phyloP scores from a whole-genome alignment of 768 basidiomycete species.

The Termitomyces sp. region DNA sequence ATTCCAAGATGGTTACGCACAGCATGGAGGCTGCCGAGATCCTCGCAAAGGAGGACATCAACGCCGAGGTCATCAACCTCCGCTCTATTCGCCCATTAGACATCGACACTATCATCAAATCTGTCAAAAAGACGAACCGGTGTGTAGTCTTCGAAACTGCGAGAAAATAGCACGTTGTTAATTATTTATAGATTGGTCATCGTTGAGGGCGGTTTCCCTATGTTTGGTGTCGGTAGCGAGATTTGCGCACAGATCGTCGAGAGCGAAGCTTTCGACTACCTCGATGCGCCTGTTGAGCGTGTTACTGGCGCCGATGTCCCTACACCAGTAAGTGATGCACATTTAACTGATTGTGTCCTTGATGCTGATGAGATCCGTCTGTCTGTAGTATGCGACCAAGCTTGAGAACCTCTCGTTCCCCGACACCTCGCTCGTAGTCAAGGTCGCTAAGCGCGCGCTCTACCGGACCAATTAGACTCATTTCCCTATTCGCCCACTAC shows the following conservation, averaged over 20 bases:
- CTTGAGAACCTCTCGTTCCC: conserved; percentile 94
- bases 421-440: conserved; percentile 83
- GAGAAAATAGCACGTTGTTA: not conserved
- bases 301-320: conserved; percentile 97
- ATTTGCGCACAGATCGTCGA: conserved; percentile 97
- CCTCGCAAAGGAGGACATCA: conserved; percentile 94
- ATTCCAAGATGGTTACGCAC: conserved; percentile 97
- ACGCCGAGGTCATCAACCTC: conserved; percentile 97
- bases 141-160: conserved; percentile 24
- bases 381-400: conserved; percentile 75
- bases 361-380: conserved; percentile 6
- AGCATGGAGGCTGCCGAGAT: conserved; percentile 90
- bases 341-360: conserved; percentile 1
- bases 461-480: conserved; percentile 75
- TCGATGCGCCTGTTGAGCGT: conserved; percentile 97
- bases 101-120: conserved; percentile 94
- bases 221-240: conserved; percentile 97
- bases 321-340: conserved; percentile 68
- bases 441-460: conserved; percentile 91
- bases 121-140: conserved; percentile 99
- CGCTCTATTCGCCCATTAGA: conserved; percentile 94
- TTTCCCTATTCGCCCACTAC: not conserved
- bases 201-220: conserved; percentile 98
- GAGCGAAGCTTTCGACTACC: conserved; percentile 96
- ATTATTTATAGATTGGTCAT: conserved; percentile 63